phyloP scores from a whole-genome alignment of 2,329 filamentous ascomycete species.

The Diaporthe citri region DNA sequence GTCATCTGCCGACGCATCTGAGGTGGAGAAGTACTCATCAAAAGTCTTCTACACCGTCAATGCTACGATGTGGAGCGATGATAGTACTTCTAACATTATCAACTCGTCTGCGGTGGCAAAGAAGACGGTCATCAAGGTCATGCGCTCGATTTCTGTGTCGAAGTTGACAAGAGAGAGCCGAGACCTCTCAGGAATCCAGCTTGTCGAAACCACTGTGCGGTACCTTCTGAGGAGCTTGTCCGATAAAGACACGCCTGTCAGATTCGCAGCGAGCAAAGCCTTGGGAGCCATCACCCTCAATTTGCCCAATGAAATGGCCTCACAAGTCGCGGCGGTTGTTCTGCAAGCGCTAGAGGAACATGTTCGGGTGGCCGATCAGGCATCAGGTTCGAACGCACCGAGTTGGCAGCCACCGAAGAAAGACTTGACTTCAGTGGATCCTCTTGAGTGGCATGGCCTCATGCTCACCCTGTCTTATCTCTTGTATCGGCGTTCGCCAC shows the following conservation, averaged over 20 bases:
- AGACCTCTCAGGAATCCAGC: conserved; percentile 59
- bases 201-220: conserved; percentile 85
- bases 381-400: conserved; percentile 42
- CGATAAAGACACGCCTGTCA: conserved; percentile 91
- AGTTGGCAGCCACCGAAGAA: conserved; percentile 53
- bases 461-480: conserved; percentile 89
- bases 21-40: conserved; percentile 76
- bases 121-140: conserved; percentile 87
- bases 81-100: conserved; percentile 64
- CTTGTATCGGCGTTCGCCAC: conserved; percentile 86
- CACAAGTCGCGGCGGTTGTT: conserved; percentile 88
- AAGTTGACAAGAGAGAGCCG: conserved; percentile 66
- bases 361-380: conserved; percentile 64
- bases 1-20: conserved; percentile 77
- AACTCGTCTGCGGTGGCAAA: conserved; percentile 82
- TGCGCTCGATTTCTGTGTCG: conserved; percentile 79
- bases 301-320: conserved; percentile 82
- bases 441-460: conserved; percentile 91
- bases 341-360: conserved; percentile 76
- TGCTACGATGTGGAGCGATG: conserved; percentile 56
- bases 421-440: conserved; percentile 81
- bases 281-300: conserved; percentile 88
- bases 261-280: conserved; percentile 92
- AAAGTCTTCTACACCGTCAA: conserved; percentile 76
- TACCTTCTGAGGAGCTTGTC: conserved; percentile 82